Percentiles rank a stretch among this genome's conserved stretches.
Conservation (phyloP, 1,284 basidiomycete genomes). For the Leccinum subfulvum region DNA sequence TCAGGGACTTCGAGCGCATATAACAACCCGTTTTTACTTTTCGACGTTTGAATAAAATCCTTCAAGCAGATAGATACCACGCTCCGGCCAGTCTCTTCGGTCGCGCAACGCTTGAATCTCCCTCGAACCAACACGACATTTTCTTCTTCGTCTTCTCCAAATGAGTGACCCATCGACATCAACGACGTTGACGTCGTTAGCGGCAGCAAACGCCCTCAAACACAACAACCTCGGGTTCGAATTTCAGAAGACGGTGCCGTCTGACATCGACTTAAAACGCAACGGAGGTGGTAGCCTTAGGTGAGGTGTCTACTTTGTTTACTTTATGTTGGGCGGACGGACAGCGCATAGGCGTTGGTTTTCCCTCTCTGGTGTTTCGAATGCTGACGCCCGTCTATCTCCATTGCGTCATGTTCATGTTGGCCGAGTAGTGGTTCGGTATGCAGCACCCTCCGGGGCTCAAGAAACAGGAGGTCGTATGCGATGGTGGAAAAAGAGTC, state of each 20-base stretch:
- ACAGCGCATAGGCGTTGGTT: neutral
- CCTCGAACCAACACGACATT: neutral
- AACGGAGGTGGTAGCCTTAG: neutral
- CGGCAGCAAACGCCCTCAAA: neutral
- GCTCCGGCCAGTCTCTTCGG: neutral
- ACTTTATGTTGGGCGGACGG: neutral
- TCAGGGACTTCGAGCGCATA: neutral
- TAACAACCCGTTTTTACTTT: neutral
- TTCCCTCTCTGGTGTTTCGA: neutral
- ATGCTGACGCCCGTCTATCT: neutral
- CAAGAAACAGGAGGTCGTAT: slow-evolving; percentile 4
- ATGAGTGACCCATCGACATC: neutral
- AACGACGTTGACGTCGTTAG: neutral
- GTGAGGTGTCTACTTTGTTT: neutral
- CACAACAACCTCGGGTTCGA: neutral
- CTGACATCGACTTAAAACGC: neutral
- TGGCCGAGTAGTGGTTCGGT: slow-evolving; percentile 2
- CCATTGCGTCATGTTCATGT: neutral
- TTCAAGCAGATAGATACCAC: neutral
- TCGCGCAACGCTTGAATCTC: neutral
- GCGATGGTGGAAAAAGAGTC: neutral
- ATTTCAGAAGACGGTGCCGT: neutral
- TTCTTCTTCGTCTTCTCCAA: neutral
- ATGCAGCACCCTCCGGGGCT: slow-evolving; percentile 21
- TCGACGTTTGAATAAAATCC: neutral